These are phyloP conservation scores for Cicer judaicum DNA, from an alignment of 306 rosid genomes.

Conservation along the genomic window DNA sequence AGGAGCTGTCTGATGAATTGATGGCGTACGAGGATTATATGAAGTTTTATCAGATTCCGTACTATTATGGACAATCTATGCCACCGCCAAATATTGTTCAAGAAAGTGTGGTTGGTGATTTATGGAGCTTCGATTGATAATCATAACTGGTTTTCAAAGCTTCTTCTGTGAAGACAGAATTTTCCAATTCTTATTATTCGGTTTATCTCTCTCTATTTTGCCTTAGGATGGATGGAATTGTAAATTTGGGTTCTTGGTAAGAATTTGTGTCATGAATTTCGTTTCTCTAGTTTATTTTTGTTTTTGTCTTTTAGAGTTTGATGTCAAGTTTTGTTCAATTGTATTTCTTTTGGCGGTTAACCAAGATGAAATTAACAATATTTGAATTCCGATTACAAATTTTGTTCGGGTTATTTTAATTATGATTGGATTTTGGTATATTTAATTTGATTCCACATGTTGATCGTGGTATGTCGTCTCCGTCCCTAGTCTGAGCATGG, in stretches of 20 bases:
- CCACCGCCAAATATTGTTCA: conserved; percentile 49
- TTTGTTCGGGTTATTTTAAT: neutral
- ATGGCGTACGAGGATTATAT: conserved; percentile 83
- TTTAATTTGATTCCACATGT: neutral
- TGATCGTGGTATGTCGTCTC: neutral
- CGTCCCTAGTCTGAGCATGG: too few species aligned
- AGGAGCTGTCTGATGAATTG: conserved; percentile 79
- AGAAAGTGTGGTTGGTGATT: conserved; percentile 67
- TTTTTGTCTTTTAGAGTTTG: conserved; percentile 3
- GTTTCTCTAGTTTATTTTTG: neutral
- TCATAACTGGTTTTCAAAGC: neutral
- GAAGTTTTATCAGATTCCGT: conserved; percentile 89
- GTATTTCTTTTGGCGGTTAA: conserved; percentile 8
- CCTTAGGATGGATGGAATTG: conserved; percentile 33
- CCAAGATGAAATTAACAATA: neutral
- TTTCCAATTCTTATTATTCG: conserved; percentile 5
- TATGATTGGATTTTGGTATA: neutral
- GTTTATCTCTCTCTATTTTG: conserved; percentile 13
- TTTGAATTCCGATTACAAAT: conserved; percentile 5
- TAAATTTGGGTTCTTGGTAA: conserved; percentile 35
- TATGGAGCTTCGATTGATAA: conserved; percentile 77
- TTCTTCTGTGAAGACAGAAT: neutral
- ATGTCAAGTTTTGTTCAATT: conserved; percentile 39
- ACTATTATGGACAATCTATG: conserved; percentile 69
- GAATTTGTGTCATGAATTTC: conserved; percentile 13